Evolutionary conservation across 257 asterid species (phyloP).

Genomic region (Plantago major): DNA sequence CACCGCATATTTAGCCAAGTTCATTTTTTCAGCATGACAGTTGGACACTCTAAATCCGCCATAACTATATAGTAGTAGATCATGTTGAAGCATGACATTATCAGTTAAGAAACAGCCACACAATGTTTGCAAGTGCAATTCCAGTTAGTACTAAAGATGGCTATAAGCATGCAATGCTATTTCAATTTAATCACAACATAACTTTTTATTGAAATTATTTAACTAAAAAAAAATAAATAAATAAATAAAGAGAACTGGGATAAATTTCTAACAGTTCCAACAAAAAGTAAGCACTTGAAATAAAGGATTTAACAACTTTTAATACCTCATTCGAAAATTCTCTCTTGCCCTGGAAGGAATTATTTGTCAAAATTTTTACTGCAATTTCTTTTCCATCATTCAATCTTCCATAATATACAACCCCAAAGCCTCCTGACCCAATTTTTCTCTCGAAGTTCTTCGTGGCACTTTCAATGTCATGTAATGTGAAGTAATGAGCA

Average conservation of each 20-base stretch:
- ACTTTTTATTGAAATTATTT: too few species aligned
- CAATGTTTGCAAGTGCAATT: too few species aligned
- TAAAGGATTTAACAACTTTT: not conserved
- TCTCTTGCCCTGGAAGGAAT: constrained; percentile 90
- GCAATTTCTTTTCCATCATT: constrained; percentile 92
- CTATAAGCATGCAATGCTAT: too few species aligned
- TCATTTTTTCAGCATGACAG: not conserved
- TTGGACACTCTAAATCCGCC: not conserved
- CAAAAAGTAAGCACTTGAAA: constrained; percentile 8
- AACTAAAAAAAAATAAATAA: too few species aligned
- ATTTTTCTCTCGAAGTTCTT: constrained; percentile 69
- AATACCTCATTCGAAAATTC: constrained; percentile 93
- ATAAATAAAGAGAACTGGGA: too few species aligned
- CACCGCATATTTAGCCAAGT: not conserved
- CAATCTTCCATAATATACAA: constrained; percentile 80
- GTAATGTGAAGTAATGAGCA: constrained; percentile 74
- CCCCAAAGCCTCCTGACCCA: constrained; percentile 95
- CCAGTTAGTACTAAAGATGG: too few species aligned
- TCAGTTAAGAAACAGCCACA: too few species aligned
- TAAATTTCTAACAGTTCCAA: too few species aligned
- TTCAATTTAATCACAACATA: too few species aligned
- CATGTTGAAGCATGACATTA: not conserved
- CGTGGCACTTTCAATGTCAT: constrained; percentile 82
- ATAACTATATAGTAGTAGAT: not conserved
- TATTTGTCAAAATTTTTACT: constrained; percentile 74